phyloP scores from a whole-genome alignment of 257 asterid genomes.

The Anisodus tanguticus region DNA sequence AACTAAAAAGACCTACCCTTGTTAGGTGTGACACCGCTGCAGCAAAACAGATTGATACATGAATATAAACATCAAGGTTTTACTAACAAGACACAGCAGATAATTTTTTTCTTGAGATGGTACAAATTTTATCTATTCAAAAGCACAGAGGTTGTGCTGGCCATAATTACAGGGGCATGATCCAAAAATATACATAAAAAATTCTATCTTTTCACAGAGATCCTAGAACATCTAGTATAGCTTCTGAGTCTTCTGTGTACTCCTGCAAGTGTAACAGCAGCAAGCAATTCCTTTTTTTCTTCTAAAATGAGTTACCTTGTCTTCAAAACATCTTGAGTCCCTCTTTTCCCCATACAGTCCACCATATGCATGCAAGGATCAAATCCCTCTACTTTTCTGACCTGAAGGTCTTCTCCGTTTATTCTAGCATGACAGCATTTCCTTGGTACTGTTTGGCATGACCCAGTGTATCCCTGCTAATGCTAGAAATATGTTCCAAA shows the following conservation, averaged over 20 bases:
- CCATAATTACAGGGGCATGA: slow-evolving; percentile 1
- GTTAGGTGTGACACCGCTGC: slow-evolving; percentile 5
- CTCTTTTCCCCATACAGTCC: not conserved
- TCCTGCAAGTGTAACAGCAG: not conserved
- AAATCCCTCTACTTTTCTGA: not conserved
- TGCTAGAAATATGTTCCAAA: slow-evolving; percentile 5
- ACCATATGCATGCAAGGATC: slow-evolving; percentile 12
- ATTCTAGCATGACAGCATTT: slow-evolving; percentile 5
- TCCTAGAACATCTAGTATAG: slow-evolving; percentile 24
- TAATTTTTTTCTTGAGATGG: not conserved
- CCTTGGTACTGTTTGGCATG: not conserved
- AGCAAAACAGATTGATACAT: not conserved
- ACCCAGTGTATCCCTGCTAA: not conserved
- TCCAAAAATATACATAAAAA: not conserved
- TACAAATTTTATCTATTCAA: slow-evolving; percentile 25
- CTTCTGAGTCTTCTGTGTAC: not conserved
- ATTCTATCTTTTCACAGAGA: not conserved
- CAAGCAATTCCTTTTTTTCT: not conserved
- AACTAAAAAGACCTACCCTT: not conserved
- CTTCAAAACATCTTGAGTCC: not conserved
- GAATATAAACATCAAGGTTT: not conserved
- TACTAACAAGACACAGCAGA: not conserved
- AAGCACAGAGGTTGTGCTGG: not conserved
- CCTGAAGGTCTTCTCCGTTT: not conserved
- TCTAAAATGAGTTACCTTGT: not conserved